phyloP scores from a whole-genome alignment of 148 eudicot species.

The Amaranthus hypochondriacus region DNA sequence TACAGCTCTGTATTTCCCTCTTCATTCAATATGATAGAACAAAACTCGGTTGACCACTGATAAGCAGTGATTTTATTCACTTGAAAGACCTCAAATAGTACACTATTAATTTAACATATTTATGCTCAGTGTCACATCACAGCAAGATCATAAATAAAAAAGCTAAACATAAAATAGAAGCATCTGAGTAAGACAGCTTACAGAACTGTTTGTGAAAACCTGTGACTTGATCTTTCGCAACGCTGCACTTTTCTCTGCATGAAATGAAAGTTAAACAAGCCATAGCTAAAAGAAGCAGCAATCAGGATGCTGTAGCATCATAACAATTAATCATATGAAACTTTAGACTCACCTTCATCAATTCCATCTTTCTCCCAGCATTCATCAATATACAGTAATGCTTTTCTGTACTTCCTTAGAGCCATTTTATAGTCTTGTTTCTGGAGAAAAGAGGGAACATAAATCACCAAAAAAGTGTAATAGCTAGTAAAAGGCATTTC shows the following conservation, averaged over 20 bases:
- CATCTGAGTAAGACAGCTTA: slow-evolving; percentile 31
- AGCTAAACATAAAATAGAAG: too few relatives aligned
- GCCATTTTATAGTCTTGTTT: slow-evolving; percentile 91
- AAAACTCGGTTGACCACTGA: not conserved
- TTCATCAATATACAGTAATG: slow-evolving; percentile 69
- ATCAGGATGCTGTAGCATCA: not conserved
- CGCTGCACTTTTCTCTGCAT: slow-evolving; percentile 52
- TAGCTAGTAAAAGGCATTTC: not conserved
- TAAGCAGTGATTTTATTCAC: not conserved
- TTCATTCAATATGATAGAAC: not conserved
- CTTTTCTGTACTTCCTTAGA: slow-evolving; percentile 78
- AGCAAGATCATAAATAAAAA: too few relatives aligned
- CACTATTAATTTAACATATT: too few relatives aligned
- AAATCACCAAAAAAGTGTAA: not conserved
- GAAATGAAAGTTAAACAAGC: not conserved
- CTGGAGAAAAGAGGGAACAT: slow-evolving; percentile 29
- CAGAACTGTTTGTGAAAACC: slow-evolving; percentile 83
- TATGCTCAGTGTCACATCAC: too few relatives aligned
- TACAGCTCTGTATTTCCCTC: not conserved
- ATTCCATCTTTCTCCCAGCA: slow-evolving; percentile 94
- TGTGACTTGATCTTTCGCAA: slow-evolving; percentile 75
- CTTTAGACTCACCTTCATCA: slow-evolving; percentile 53
- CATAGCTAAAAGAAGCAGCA: not conserved
- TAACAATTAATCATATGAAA: not conserved
- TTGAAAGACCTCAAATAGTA: too few relatives aligned